These are phyloP conservation scores for Aspergillus novoparasiticus DNA, from an alignment of 2,329 filamentous ascomycete genomes.

Conservation along the genomic window DNA sequence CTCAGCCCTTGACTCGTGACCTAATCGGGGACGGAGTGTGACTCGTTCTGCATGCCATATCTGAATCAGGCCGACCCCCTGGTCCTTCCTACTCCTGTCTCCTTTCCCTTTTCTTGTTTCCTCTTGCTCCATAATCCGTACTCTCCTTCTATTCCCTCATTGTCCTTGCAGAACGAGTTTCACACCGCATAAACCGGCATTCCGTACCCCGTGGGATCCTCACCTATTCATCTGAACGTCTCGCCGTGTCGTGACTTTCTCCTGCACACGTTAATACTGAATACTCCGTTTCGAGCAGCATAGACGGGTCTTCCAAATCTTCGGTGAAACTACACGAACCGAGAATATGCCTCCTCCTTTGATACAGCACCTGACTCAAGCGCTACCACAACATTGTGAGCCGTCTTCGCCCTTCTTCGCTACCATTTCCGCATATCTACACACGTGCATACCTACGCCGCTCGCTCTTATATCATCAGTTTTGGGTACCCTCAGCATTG, in stretches of 20 bases:
- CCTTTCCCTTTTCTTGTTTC: background rate
- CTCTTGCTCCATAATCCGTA: background rate
- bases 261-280: background rate
- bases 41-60: constrained; percentile 6
- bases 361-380: constrained; percentile 28
- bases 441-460: constrained; percentile 65
- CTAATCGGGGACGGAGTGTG: constrained; percentile 5
- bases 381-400: constrained; percentile 61
- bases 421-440: constrained; percentile 60
- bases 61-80: background rate
- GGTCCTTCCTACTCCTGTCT: background rate
- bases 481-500: constrained; percentile 63
- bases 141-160: background rate
- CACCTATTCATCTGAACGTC: background rate
- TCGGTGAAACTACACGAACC: background rate
- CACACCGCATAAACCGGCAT: background rate
- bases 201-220: background rate
- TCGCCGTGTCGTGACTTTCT: background rate
- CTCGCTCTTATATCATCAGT: constrained; percentile 64
- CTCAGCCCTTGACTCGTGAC: constrained; percentile 12
- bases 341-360: constrained; percentile 35
- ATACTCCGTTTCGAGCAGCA: background rate
- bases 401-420: constrained; percentile 61
- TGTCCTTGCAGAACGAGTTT: background rate
- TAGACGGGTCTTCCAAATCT: background rate